Percentiles rank a stretch among this genome's conserved stretches.
phyloP scores from a whole-genome alignment of 495 filamentous ascomycete genomes.

The Cercophora samala region DNA sequence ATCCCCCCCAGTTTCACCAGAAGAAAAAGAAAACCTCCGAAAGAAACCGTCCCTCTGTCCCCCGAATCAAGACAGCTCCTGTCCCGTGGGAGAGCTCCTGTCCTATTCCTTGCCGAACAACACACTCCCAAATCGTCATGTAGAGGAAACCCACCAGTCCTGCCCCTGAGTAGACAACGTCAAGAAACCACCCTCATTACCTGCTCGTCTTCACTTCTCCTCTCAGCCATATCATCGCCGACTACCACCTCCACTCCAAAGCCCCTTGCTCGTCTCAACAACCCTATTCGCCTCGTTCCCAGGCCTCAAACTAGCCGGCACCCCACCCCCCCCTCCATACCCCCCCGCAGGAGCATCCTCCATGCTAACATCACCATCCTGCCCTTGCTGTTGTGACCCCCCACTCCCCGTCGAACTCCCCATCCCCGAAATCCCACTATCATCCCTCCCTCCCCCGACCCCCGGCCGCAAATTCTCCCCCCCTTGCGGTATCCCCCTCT shows the following conservation, averaged over 20 bases:
- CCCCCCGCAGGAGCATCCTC: slow-evolving; percentile 7
- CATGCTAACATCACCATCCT: slow-evolving; percentile 30
- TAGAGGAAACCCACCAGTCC: neutral
- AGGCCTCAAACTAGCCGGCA: slow-evolving; percentile 33
- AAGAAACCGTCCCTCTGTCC: neutral
- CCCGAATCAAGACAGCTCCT: neutral
- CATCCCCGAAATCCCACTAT: slow-evolving; percentile 30
- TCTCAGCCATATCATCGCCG: slow-evolving; percentile 20
- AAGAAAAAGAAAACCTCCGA: neutral
- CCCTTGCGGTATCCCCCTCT: slow-evolving; percentile 12
- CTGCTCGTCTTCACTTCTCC: neutral
- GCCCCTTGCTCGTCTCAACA: slow-evolving; percentile 34
- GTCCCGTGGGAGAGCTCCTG: neutral
- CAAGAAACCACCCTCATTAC: neutral
- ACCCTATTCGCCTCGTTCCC: slow-evolving; percentile 33
- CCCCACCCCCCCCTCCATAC: slow-evolving; percentile 1
- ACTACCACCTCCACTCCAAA: slow-evolving; percentile 30
- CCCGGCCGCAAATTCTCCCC: neutral
- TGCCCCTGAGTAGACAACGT: neutral
- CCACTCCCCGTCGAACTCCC: slow-evolving; percentile 34
- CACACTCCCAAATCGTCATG: neutral
- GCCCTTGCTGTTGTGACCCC: slow-evolving; percentile 29
- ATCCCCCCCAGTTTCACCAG: neutral
- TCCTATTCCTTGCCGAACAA: neutral
- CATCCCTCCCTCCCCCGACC: slow-evolving; percentile 25